Conservation (phyloP, 2,329 filamentous ascomycete species). For the Botrytis hyacinthi region DNA sequence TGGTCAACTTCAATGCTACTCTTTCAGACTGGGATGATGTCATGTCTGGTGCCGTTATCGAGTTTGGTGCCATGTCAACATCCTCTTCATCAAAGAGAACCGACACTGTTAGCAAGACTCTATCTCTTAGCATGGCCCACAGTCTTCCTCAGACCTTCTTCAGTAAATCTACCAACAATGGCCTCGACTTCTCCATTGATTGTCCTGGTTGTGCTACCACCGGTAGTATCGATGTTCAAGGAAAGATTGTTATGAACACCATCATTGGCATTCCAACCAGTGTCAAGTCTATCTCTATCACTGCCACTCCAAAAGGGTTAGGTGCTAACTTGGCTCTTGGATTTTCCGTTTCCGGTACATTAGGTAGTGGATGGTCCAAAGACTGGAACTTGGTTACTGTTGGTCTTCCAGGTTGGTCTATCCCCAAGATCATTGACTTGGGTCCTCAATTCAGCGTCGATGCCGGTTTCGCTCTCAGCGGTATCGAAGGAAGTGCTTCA, state of each 20-base stretch:
- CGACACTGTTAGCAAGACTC: not conserved
- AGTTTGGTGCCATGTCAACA: conserved; percentile 4
- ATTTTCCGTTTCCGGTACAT: conserved; percentile 18
- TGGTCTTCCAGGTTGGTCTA: conserved; percentile 16
- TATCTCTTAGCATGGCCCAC: conserved; percentile 1
- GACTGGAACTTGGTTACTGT: conserved; percentile 17
- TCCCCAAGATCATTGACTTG: conserved; percentile 12
- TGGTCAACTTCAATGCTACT: conserved; percentile 21
- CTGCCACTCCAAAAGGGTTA: conserved; percentile 11
- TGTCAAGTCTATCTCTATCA: conserved; percentile 16
- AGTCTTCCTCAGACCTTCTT: conserved; percentile 18
- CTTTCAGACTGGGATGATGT: conserved; percentile 18
- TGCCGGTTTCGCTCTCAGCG: conserved; percentile 17
- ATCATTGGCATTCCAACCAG: conserved; percentile 4
- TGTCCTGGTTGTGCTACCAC: conserved; percentile 15
- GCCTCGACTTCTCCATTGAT: conserved; percentile 18
- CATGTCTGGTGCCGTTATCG: conserved; percentile 10
- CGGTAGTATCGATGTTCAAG: conserved; percentile 5
- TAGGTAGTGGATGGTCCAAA: conserved; percentile 18
- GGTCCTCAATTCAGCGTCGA: conserved; percentile 21
- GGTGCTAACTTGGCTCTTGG: conserved; percentile 19
- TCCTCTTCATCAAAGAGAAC: conserved; percentile 3
- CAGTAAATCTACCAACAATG: conserved; percentile 15
- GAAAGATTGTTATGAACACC: conserved; percentile 16
- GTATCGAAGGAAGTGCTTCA: conserved; percentile 8